Base-by-base conservation (phyloP, 306 rosid species). In the Cicer judaicum region DNA sequence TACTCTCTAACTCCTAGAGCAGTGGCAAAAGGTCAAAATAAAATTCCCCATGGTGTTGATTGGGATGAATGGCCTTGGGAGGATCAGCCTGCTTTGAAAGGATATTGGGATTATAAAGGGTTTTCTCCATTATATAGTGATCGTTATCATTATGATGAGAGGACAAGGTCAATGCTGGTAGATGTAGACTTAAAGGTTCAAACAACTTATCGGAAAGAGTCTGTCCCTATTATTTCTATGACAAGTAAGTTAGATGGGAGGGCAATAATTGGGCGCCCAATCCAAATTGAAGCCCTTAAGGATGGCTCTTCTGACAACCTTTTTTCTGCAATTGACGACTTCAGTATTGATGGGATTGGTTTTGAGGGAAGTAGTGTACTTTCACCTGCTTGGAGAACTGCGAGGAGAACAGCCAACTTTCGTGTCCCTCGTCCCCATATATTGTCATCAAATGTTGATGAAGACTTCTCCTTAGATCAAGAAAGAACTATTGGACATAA, bases 351-450 rank as follows among this genome's bases (percentile, higher is more conserved):
- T 66, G 82, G 83, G 12, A 65, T 78, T 70, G 94, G 91, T 64
- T 72, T 76, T 70, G 92, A 90, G 57, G 92, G 90, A 76, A 83
- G 74, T 60, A 67, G 91, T 42, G 74, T 87, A 63, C 93, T 92
- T 83, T 95, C 93, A 66, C 96, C 89, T 7, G 92, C 96, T 79
- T 94, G 99, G 99, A 90, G 93, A 73, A 94, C 97, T 18, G 99
- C 99, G 10, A 87, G 99, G 90, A 90, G 99, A 80, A 92, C 99
- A 10, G 97, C 99, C 14, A 92, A 90, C 56, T 73, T 88, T 39
- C 95, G 97, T 53, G 90, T 94, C 67, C 99, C 97, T 4, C 97
- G 96, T 36, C 92, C 96, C 24, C 96, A 43, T 63, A 70, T 88
- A 63, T 79, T 65, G n/a, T 83, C 93, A 4, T 81, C 87, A 2